These are phyloP conservation scores for Clarireedia homoeocarpa DNA, from an alignment of 2,329 filamentous ascomycete species.

Conservation along the genomic window DNA sequence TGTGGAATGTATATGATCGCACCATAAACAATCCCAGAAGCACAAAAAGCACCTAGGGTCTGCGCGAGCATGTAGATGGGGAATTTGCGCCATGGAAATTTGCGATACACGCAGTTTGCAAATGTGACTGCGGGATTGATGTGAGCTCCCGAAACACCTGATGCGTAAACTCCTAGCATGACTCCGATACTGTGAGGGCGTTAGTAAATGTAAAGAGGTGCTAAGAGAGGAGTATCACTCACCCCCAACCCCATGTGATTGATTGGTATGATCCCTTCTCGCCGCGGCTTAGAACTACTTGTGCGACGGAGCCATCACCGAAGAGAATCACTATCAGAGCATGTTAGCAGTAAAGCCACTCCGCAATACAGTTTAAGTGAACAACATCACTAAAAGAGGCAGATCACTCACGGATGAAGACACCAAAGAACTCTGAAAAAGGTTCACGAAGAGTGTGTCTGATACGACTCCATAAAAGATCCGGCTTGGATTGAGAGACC, in stretches of 20 bases:
- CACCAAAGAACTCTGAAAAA: slow-evolving; percentile 62
- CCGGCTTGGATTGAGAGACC: slow-evolving; percentile 19
- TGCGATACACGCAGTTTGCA: slow-evolving; percentile 51
- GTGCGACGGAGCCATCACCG: slow-evolving; percentile 61
- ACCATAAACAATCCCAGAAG: slow-evolving; percentile 39
- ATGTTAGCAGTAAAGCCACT: neutral
- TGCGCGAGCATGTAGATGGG: slow-evolving; percentile 60
- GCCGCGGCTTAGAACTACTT: slow-evolving; percentile 46
- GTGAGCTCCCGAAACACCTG: slow-evolving; percentile 57
- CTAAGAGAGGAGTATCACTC: neutral
- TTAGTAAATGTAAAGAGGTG: neutral
- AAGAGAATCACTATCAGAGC: slow-evolving; percentile 44
- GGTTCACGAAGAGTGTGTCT: slow-evolving; percentile 20
- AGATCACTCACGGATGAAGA: slow-evolving; percentile 45
- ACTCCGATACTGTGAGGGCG: slow-evolving; percentile 46
- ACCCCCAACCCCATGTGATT: slow-evolving; percentile 29
- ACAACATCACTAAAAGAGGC: neutral
- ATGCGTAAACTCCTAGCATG: slow-evolving; percentile 61
- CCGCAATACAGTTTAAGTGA: neutral
- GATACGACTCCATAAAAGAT: slow-evolving; percentile 20
- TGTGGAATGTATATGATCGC: neutral
- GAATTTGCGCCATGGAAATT: slow-evolving; percentile 61
- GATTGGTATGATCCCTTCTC: slow-evolving; percentile 24
- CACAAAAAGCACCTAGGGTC: slow-evolving; percentile 58
- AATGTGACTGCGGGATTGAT: slow-evolving; percentile 66